Conservation (phyloP, 192 early-diverging fungal species). For the Umbelopsis ramanniana region DNA sequence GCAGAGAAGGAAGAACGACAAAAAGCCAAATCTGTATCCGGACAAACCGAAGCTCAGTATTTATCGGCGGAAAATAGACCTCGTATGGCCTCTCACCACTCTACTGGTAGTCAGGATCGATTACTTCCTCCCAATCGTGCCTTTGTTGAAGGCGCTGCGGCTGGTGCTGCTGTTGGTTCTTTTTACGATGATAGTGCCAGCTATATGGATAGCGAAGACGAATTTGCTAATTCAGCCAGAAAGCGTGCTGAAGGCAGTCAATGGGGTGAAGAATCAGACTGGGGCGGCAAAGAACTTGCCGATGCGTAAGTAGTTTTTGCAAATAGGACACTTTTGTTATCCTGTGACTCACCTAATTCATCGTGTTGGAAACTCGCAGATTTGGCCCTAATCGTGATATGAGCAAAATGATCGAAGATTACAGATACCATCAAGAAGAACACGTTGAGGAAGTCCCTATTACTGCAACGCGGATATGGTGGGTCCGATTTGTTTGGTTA, state of each 20-base stretch:
- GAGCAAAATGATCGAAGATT: conserved; percentile 48
- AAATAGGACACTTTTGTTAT: not conserved
- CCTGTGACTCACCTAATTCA: not conserved
- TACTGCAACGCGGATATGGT: conserved; percentile 57
- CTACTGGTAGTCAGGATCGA: conserved; percentile 12
- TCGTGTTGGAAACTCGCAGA: conserved; percentile 22
- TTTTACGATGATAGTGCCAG: conserved; percentile 41
- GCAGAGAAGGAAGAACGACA: conserved; percentile 63
- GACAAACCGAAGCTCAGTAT: conserved; percentile 23
- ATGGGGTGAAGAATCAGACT: conserved; percentile 52
- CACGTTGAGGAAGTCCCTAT: conserved; percentile 57
- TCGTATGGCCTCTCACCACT: not conserved
- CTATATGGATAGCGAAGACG: conserved; percentile 45
- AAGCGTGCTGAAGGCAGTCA: conserved; percentile 38
- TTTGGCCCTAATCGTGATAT: conserved; percentile 48
- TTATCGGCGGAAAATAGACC: not conserved
- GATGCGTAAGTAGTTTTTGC: conserved; percentile 42
- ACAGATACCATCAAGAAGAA: conserved; percentile 40
- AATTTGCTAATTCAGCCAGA: conserved; percentile 18
- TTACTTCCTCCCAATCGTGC: not conserved
- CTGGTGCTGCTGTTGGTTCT: conserved; percentile 20
- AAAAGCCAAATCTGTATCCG: conserved; percentile 37
- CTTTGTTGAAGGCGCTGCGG: not conserved
- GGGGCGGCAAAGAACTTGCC: conserved; percentile 43
- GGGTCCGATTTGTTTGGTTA: conserved; percentile 82